A percentile compares a stretch with the other conserved stretches of the same genome.
These are phyloP conservation scores for Didymella glomerata DNA, from an alignment of 2,329 filamentous ascomycete genomes.

Conservation along the genomic window DNA sequence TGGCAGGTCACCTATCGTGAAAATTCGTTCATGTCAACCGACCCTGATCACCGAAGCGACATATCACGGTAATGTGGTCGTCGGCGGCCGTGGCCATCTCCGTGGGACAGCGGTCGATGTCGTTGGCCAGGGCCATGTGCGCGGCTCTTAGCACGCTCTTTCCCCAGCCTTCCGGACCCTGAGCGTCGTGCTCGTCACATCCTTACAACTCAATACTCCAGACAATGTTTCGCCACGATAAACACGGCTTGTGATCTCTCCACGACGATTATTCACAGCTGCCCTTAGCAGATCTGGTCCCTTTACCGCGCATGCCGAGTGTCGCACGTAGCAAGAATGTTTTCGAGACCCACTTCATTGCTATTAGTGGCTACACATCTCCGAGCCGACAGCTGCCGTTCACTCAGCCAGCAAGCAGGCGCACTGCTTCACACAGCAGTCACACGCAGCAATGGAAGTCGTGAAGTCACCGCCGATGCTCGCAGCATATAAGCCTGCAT, in stretches of 20 bases:
- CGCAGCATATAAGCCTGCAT: constrained; percentile 3
- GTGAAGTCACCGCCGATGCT: constrained; percentile 1
- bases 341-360: background rate
- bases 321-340: background rate
- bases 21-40: background rate
- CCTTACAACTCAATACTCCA: background rate
- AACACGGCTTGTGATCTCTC: constrained; percentile 7
- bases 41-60: background rate
- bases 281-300: background rate
- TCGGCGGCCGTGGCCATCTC: background rate
- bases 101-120: background rate
- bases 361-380: background rate
- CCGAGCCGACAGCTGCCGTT: background rate
- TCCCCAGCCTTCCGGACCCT: background rate
- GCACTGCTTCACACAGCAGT: constrained; percentile 1
- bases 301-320: background rate
- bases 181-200: background rate
- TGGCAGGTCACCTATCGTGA: background rate
- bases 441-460: constrained; percentile 3
- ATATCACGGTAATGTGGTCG: background rate
- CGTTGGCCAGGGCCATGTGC: background rate
- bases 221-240: background rate
- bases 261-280: background rate
- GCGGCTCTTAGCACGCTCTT: background rate
- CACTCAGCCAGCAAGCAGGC: background rate